phyloP scores from a whole-genome alignment of 225 moss, liverwort and hornwort species.

The Takakia lepidozioides region DNA sequence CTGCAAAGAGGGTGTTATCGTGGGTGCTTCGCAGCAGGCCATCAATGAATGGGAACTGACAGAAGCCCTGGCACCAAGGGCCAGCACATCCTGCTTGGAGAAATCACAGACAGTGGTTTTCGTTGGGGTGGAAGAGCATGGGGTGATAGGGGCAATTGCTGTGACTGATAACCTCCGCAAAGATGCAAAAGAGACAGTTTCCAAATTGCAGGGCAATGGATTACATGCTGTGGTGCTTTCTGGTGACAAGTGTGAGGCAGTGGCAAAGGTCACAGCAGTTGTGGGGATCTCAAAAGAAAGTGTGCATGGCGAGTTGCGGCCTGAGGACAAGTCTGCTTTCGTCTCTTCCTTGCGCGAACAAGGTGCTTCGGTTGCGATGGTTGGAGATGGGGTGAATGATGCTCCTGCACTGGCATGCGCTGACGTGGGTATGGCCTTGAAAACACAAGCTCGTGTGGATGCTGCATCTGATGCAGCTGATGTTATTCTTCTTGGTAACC shows the following conservation, averaged over 20 bases:
- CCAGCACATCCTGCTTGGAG: constrained; percentile 21
- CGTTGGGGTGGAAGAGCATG: constrained; percentile 81
- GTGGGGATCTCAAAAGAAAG: constrained; percentile 67
- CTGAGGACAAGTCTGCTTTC: constrained; percentile 61
- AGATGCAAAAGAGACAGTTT: constrained; percentile 59
- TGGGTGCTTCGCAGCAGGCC: constrained; percentile 4
- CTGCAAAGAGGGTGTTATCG: constrained; percentile 31
- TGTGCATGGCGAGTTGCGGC: constrained; percentile 69
- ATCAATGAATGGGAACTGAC: constrained; percentile 26
- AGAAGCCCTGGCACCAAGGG: constrained; percentile 19
- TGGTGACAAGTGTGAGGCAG: constrained; percentile 73
- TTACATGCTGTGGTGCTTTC: constrained; percentile 54
- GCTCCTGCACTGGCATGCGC: constrained; percentile 91
- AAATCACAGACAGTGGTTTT: constrained; percentile 82
- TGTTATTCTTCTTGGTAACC: constrained; percentile 81
- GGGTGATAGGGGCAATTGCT: constrained; percentile 75
- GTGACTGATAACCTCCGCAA: constrained; percentile 68
- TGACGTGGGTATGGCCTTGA: constrained; percentile 88
- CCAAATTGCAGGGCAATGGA: constrained; percentile 53
- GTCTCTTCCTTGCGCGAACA: constrained; percentile 46
- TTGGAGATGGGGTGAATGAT: constrained; percentile 95
- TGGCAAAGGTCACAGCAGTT: constrained; percentile 42
- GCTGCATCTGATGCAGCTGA: constrained; percentile 97
- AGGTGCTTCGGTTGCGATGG: constrained; percentile 70
- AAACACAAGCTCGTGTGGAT: constrained; percentile 63